A percentile compares a stretch with the other conserved stretches of the same genome.
Conservation (phyloP, 139 green algal genomes). For the Picocystis salinarum region DNA sequence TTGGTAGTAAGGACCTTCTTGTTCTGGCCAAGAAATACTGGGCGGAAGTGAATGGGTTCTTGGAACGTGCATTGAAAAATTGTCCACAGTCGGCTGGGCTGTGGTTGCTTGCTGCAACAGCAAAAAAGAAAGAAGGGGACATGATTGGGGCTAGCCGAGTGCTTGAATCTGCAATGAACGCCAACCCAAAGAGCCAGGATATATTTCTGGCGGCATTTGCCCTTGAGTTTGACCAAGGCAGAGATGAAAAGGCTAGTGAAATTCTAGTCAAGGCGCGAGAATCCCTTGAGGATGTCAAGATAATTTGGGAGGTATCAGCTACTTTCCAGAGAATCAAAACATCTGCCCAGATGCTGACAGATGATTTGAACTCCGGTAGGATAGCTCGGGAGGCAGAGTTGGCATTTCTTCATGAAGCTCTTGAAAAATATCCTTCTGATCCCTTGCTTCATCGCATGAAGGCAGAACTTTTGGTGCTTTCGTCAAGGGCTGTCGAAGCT, state of each 20-base stretch:
- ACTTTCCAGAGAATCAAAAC: too few species aligned
- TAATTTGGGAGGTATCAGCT: too few species aligned
- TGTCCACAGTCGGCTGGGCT: background rate
- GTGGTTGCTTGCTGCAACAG: background rate
- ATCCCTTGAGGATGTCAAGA: too few species aligned
- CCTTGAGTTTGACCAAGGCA: slow-evolving; percentile 75
- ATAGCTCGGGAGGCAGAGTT: background rate
- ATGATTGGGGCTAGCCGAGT: background rate
- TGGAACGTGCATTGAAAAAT: too few species aligned
- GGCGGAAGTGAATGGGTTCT: too few species aligned
- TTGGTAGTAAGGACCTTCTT: too few species aligned
- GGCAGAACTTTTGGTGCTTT: too few species aligned
- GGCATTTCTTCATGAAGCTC: background rate
- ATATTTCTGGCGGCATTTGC: slow-evolving; percentile 97
- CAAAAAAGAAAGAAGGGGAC: background rate
- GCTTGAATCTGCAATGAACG: slow-evolving; percentile 31
- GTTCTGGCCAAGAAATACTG: too few species aligned
- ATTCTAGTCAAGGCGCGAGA: slow-evolving; percentile 56
- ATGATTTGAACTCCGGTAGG: slow-evolving; percentile 5
- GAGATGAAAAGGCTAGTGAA: slow-evolving; percentile 4
- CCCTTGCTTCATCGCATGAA: too few species aligned
- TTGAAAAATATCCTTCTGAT: too few species aligned
- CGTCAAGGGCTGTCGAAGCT: too few species aligned
- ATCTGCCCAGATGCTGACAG: slow-evolving; percentile 10
- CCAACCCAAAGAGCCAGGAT: slow-evolving; percentile 79